Conservation (phyloP, 306 rosid species). For the barrel medic (Medicago truncatula) region MtrunA17r5.0-ANR NC_053049.1:9417001-9417500, state of each 20-base stretch:
- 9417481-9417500: too few species aligned
- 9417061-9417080: constrained; percentile 25
- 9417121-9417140: not conserved
- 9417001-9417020: constrained; percentile 2
- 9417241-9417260: constrained; percentile 7
- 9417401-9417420: not conserved
- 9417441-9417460: too few species aligned
- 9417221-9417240: constrained; percentile 1
- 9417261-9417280: not conserved
- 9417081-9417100: not conserved
- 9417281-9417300: not conserved
- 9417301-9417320: not conserved
- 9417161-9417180: not conserved
- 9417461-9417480: too few species aligned
- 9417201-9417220: constrained; percentile 6
- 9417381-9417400: not conserved
- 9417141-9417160: not conserved
- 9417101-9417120: not conserved
- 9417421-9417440: too few species aligned
- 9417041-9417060: constrained; percentile 8
- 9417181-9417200: not conserved
- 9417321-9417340: not conserved
- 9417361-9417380: not conserved
- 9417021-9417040: constrained; percentile 4
- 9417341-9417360: not conserved